Conservation (phyloP, 108 stramenopile species). For the Cyclotella cryptica region DNA sequence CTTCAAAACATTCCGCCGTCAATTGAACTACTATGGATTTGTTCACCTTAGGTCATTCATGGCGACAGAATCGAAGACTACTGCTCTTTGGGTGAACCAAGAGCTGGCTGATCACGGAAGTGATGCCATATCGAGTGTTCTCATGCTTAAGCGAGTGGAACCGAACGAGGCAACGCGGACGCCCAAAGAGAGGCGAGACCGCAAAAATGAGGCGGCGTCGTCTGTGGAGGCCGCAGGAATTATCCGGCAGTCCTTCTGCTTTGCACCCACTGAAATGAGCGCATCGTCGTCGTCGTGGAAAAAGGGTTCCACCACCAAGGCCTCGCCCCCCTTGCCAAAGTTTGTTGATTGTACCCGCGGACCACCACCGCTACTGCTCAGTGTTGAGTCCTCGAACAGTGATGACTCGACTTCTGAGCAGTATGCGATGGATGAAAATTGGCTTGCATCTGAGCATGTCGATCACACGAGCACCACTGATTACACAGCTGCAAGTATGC, state of each 20-base stretch:
- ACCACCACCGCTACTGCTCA: not conserved
- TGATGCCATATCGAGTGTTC: constrained; percentile 69
- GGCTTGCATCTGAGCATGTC: not conserved
- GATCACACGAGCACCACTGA: constrained; percentile 4
- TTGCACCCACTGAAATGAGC: not conserved
- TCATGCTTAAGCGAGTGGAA: constrained; percentile 80
- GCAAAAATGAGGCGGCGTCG: constrained; percentile 72
- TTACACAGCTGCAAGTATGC: constrained; percentile 7
- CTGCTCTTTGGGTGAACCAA: constrained; percentile 89
- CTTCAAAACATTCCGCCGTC: constrained; percentile 95
- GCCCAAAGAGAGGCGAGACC: constrained; percentile 74
- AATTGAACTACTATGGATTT: constrained; percentile 75
- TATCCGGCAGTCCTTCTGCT: constrained; percentile 20
- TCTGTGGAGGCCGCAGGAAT: constrained; percentile 84
- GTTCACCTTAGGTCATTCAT: constrained; percentile 82
- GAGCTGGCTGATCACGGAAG: constrained; percentile 64
- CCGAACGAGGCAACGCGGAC: constrained; percentile 79
- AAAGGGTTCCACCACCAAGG: not conserved
- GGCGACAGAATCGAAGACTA: constrained; percentile 56
- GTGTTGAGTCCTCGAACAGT: not conserved
- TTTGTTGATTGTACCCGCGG: not conserved
- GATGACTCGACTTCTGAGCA: constrained; percentile 4
- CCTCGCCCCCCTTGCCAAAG: not conserved
- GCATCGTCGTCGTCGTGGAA: not conserved
- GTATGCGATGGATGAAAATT: not conserved